Evolutionary conservation across 2,329 filamentous ascomycete species (phyloP).

Genomic region (Pseudogymnoascus sp.): DNA sequence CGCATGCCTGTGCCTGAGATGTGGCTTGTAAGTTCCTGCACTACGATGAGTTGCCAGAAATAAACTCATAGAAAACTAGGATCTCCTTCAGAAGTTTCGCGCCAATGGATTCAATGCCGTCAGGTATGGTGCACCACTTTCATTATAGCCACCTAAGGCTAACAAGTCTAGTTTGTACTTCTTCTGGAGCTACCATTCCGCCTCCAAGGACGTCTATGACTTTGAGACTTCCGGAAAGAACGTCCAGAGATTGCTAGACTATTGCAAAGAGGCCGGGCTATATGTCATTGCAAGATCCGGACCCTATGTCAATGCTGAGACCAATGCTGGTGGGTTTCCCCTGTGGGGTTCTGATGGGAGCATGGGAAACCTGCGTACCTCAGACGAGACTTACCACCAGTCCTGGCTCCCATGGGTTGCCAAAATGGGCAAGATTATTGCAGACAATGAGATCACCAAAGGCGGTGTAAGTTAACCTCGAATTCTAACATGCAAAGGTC

Average conservation of each 20-base stretch:
- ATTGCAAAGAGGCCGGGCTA: slow-evolving; percentile 44
- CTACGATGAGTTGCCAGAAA: neutral
- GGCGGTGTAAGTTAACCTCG: slow-evolving; percentile 31
- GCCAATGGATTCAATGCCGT: slow-evolving; percentile 47
- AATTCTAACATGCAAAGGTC: neutral
- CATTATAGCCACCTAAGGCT: neutral
- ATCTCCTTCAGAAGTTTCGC: slow-evolving; percentile 48
- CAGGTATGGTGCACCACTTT: slow-evolving; percentile 25
- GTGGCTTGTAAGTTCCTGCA: slow-evolving; percentile 32
- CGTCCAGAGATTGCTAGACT: slow-evolving; percentile 42
- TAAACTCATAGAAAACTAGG: slow-evolving; percentile 23
- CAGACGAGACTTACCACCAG: slow-evolving; percentile 37
- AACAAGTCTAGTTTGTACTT: slow-evolving; percentile 35
- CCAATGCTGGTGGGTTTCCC: slow-evolving; percentile 40
- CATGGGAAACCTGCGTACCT: slow-evolving; percentile 37
- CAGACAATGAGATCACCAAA: slow-evolving; percentile 42
- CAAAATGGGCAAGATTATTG: slow-evolving; percentile 40
- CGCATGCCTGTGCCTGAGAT: slow-evolving; percentile 47
- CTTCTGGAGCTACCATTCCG: slow-evolving; percentile 44
- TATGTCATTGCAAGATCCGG: slow-evolving; percentile 45
- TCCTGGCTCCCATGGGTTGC: slow-evolving; percentile 42
- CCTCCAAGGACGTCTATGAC: slow-evolving; percentile 39
- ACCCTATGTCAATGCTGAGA: slow-evolving; percentile 46
- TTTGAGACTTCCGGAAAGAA: slow-evolving; percentile 45
- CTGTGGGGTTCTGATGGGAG: slow-evolving; percentile 42